These are phyloP conservation scores for Mortierella sp. DNA, from an alignment of 371 early-diverging fungal species.

Conservation along the genomic window DNA sequence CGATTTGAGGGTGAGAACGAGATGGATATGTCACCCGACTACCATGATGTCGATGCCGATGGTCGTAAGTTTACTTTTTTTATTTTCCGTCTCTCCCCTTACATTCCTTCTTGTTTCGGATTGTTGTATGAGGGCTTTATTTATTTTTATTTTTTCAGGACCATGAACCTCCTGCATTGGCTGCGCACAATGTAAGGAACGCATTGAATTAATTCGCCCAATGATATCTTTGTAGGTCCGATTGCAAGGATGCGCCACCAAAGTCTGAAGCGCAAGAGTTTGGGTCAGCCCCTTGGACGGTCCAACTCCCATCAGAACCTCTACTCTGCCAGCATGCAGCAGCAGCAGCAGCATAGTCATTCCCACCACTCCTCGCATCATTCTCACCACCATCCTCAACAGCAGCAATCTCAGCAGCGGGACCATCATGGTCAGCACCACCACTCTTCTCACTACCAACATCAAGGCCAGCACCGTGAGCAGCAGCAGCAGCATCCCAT, in stretches of 20 bases:
- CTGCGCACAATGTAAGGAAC: no score
- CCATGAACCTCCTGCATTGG: background rate
- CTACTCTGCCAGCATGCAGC: constrained; percentile 15
- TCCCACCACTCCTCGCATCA: background rate
- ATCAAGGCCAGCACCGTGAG: background rate
- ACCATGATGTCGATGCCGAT: constrained; percentile 16
- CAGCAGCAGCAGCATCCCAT: background rate
- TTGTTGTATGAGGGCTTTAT: no score
- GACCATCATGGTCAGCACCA: background rate
- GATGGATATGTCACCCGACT: constrained; percentile 13
- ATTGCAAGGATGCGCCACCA: constrained; percentile 33
- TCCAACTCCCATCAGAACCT: constrained; percentile 14
- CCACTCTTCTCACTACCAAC: background rate
- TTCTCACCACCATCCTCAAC: background rate
- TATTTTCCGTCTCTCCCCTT: background rate
- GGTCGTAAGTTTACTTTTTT: constrained; percentile 28
- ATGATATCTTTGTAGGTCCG: constrained; percentile 15
- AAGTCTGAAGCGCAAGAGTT: constrained; percentile 9
- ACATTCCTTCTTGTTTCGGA: background rate
- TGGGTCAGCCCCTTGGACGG: constrained; percentile 18
- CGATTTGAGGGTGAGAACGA: background rate
- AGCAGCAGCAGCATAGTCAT: constrained; percentile 10
- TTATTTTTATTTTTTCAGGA: background rate
- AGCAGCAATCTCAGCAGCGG: background rate
- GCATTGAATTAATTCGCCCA: background rate